A percentile compares a stretch with the other conserved stretches of the same genome.
phyloP scores from a whole-genome alignment of 2,329 filamentous ascomycete genomes.

The Orbilia ellipsospora region DNA sequence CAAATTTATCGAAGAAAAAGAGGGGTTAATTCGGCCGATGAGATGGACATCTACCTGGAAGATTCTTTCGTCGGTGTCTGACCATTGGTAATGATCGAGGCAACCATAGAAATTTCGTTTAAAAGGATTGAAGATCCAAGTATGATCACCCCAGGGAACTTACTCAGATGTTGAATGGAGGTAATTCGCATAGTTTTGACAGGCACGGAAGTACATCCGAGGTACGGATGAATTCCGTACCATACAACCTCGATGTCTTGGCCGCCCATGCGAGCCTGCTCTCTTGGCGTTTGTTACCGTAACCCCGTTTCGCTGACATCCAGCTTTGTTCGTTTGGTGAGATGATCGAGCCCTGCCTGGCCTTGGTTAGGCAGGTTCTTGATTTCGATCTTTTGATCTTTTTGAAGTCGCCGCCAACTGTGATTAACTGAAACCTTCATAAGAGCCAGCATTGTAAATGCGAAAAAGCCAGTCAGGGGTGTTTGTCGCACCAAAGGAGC shows the following conservation, averaged over 20 bases:
- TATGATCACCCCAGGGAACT: constrained; percentile 21
- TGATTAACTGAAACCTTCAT: not conserved
- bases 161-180: constrained; percentile 9
- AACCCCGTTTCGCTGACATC: constrained; percentile 23
- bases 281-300: constrained; percentile 44
- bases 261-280: not conserved
- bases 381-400: constrained; percentile 7
- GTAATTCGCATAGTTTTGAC: constrained; percentile 37
- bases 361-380: constrained; percentile 38
- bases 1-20: constrained; percentile 1
- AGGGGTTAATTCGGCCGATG: constrained; percentile 35
- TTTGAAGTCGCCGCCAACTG: constrained; percentile 11
- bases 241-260: constrained; percentile 30
- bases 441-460: not conserved
- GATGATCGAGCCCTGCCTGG: constrained; percentile 21
- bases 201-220: constrained; percentile 50
- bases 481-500: not conserved
- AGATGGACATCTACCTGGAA: constrained; percentile 25
- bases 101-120: constrained; percentile 21
- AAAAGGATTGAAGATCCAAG: constrained; percentile 26
- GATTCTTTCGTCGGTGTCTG: constrained; percentile 17
- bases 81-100: constrained; percentile 43
- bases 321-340: not conserved
- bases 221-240: constrained; percentile 53
- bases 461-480: not conserved